Evolutionary conservation across 192 early-diverging fungal species (phyloP), one percentile per base, ranked within the genome.

Genomic region (Coemansia sp.): DNA sequence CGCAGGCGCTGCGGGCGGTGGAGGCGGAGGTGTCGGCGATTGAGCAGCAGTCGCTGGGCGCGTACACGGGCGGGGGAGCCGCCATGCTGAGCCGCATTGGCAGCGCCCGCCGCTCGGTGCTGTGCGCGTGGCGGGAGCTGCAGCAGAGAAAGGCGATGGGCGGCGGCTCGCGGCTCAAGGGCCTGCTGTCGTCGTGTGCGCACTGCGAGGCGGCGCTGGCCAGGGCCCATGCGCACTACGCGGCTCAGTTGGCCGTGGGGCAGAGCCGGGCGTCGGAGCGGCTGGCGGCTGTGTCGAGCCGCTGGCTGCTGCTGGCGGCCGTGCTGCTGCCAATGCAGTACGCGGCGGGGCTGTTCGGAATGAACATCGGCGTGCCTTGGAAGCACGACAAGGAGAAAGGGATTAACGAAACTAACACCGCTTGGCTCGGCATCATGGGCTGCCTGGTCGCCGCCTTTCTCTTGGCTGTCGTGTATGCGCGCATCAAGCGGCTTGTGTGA

Each of bases 21-120:
- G 92, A 94, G 82, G 59, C 80, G 12, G 92, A 94, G 72, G 93
- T 94, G 4, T 31, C 63, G 87, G 20, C 59, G 64, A 17, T 55
- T 55, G n/a, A 68, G 69, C 17, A 24, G 86, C 34, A 36, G 34
- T 36, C 34, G 34, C 6, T 36, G 34, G 34, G 34, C 34, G 34
- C 34, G 34, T 36, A 36, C 9, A 36, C 34, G 34, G 36, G 80
- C 91, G 65, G 74, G 69, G 51, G 12, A 2, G 51, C 22, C 7
- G 91, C 90, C 64, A 89, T 94, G 89, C 77, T 95, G 56, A 83
- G 87, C 42, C 86, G 89, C 8, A 91, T 94, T 22, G 93, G 92
- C 6, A 74, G 77, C 22, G 87, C 88, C 10, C 84, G 94, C 9
- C 93, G 94, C 51, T 74, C 80, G 20, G 88, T 95, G 17, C 89